Evolutionary conservation across 2,329 filamentous ascomycete genomes (phyloP).

Genomic region (Colletotrichum agaves): DNA sequence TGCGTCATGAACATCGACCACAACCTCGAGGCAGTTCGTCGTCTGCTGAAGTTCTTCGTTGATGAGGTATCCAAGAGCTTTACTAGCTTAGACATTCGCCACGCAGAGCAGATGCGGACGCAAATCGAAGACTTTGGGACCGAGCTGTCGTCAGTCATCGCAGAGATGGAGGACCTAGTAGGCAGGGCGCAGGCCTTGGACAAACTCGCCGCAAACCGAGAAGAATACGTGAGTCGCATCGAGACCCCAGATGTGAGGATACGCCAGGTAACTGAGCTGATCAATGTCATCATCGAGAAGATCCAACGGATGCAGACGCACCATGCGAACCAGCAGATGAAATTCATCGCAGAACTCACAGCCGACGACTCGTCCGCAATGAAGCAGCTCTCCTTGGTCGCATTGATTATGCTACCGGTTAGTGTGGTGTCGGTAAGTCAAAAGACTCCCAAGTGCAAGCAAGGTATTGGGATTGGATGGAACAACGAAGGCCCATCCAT

Average conservation of each 20-base stretch:
- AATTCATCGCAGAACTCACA: conserved; percentile 21
- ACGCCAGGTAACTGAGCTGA: not conserved
- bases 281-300: not conserved
- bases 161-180: conserved; percentile 25
- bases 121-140: conserved; percentile 10
- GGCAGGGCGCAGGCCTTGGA: conserved; percentile 22
- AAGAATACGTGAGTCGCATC: conserved; percentile 26
- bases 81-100: not conserved
- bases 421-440: conserved; percentile 31
- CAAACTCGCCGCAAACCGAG: conserved; percentile 23
- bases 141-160: not conserved
- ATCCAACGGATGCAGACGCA: conserved; percentile 33
- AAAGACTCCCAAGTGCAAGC: not conserved
- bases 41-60: conserved; percentile 16
- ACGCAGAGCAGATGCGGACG: not conserved
- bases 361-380: conserved; percentile 31
- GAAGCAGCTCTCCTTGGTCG: conserved; percentile 30
- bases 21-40: conserved; percentile 22
- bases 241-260: not conserved
- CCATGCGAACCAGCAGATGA: conserved; percentile 28
- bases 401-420: conserved; percentile 25
- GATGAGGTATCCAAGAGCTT: not conserved
- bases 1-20: conserved; percentile 15
- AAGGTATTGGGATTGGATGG: conserved; percentile 1
- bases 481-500: not conserved